Base-by-base conservation (phyloP, 345 rosid genomes). In the Salix suchowensis region DNA sequence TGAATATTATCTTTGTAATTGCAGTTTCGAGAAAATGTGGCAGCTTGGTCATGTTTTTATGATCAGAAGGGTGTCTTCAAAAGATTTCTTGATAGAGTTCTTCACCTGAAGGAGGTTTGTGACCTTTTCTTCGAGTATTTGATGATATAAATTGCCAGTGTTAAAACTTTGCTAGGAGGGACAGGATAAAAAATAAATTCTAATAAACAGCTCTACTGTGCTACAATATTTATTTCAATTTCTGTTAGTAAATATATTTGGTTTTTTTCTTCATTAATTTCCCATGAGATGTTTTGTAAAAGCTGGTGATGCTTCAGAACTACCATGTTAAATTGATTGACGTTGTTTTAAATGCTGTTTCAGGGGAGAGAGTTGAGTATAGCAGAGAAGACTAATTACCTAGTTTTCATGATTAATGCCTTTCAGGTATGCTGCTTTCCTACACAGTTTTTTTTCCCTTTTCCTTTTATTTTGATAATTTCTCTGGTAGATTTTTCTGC, bases 11-110 rank as follows among this genome's bases (percentile, higher is more conserved):
- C 19, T 67, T 34, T 34, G 3, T 68, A 19, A 74, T 82, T 87
- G 83, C 88, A 96, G 99, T 96, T 96, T 69, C 90, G 99, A 74
- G 98, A 96, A 92, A 93, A 93, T 79, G 97, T 96, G 76, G 93
- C 91, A 24, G 99, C 97, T 86, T 96, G 99, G 99, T 71, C 86
- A 67, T 96, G 98, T 84, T 96, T 96, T 85, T 88, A 96, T 74
- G 97, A 93, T 77, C 73, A 80, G 36, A 93, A 91, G 75, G 92
- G 91, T 67, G 82, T 83, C 7, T 96, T 96, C 84, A 86, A 72
- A 78, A 84, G 87, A 78, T 96, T 96, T 79, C 96, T 96, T 21
- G 89, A 86, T 78, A 85, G 93, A 84, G 97, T 93, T 80, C 86
- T 96, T 81, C 85, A 83, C 50, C 90, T 96, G 67, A 96, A 92